These are phyloP conservation scores for Truncatella angustata DNA, from an alignment of 2,329 filamentous ascomycete genomes.

Conservation along the genomic window DNA sequence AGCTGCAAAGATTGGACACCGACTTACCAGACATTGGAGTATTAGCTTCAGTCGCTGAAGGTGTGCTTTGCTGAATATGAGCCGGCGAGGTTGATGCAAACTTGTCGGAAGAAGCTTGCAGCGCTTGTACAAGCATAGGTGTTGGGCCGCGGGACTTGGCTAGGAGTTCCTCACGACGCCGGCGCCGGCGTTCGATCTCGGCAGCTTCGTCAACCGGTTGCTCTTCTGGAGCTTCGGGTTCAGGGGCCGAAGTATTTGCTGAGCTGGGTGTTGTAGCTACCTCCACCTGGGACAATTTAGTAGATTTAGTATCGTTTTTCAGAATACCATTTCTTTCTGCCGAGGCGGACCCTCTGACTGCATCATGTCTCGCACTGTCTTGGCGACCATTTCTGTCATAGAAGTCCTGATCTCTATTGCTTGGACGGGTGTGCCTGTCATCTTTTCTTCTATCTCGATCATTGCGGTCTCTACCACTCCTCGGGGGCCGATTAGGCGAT, in stretches of 20 bases:
- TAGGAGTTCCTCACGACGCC: conserved; percentile 79
- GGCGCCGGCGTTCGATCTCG: conserved; percentile 80
- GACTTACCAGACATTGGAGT: conserved; percentile 49
- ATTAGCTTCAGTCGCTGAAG: conserved; percentile 31
- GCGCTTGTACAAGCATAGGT: conserved; percentile 72
- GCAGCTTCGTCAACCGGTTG: conserved; percentile 75
- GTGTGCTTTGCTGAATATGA: conserved; percentile 43
- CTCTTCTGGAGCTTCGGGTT: conserved; percentile 45
- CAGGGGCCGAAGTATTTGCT: conserved; percentile 27
- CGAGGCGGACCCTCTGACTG: conserved; percentile 60
- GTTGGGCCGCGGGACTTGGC: conserved; percentile 76
- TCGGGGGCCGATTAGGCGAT: conserved; percentile 26
- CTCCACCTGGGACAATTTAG: conserved; percentile 36
- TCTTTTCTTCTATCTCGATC: conserved; percentile 22
- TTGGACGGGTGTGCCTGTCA: conserved; percentile 20
- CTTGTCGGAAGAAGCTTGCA: conserved; percentile 63
- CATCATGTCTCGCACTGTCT: conserved; percentile 43
- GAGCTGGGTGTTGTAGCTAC: conserved; percentile 30
- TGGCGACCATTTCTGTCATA: conserved; percentile 44
- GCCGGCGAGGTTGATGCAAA: conserved; percentile 54
- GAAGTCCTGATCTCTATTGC: conserved; percentile 28
- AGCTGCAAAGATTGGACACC: neutral
- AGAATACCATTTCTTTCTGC: conserved; percentile 56
- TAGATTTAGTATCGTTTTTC: conserved; percentile 68
- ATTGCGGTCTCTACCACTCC: conserved; percentile 24